Percentiles rank a stretch among this genome's conserved stretches.
Conservation (phyloP, 371 early-diverging fungal genomes). For the Haplosporangium sp. region DNA sequence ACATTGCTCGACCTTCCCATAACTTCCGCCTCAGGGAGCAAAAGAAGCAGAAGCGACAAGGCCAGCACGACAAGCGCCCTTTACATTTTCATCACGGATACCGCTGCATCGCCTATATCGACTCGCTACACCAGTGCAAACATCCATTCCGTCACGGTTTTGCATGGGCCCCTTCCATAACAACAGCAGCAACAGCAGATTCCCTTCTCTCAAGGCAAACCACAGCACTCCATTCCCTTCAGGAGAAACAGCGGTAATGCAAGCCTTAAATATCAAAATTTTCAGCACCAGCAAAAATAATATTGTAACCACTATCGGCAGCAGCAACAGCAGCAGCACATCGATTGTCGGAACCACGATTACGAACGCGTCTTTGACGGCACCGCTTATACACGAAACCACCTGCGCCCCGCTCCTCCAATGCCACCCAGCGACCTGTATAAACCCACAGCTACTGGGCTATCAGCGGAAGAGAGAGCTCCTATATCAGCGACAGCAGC, state of each 20-base stretch:
- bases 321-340: constrained; percentile 5
- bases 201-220: constrained; percentile 4
- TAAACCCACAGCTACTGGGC: too few species aligned
- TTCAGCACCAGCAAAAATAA: constrained; percentile 30
- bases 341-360: constrained; percentile 6
- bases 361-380: neutral
- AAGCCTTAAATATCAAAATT: constrained; percentile 35
- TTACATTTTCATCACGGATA: too few species aligned
- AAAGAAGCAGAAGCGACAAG: too few species aligned
- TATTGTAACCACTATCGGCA: neutral
- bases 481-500: constrained; percentile 1
- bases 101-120: too few species aligned
- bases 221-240: constrained; percentile 13
- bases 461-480: neutral
- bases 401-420: too few species aligned
- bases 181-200: neutral
- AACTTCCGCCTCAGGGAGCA: too few species aligned
- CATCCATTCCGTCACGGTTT: too few species aligned
- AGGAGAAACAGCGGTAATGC: constrained; percentile 14
- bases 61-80: too few species aligned
- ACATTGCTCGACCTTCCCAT: too few species aligned
- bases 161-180: too few species aligned
- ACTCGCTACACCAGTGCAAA: too few species aligned
- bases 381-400: constrained; percentile 4
- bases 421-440: too few species aligned